Evolutionary conservation across 768 basidiomycete genomes (phyloP), one percentile per base, ranked within the genome.

Genomic region (Grammothele lineata): DNA sequence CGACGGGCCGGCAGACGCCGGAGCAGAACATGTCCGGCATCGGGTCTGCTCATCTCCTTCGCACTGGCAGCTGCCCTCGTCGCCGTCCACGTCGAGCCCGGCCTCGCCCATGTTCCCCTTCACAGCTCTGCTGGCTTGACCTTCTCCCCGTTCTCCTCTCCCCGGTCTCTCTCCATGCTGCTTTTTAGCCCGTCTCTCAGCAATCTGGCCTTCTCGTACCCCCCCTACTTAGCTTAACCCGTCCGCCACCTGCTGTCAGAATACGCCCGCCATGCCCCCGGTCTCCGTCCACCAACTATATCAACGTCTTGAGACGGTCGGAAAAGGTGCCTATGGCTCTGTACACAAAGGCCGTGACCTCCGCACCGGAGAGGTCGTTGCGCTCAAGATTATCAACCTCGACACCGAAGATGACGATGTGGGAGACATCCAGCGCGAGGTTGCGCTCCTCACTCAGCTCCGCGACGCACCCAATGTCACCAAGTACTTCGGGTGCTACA

Each of bases 381-480:
- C 94, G 15, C 83, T 98, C 70, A 99, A 99, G 71, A 94, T 98
- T 66, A 97, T 99, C 72, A 91, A 98, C 68, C 85, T 98, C 56
- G 96, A 98, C 68, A 94, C 87, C 21, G 81, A 86, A 45, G 95
- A 94, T 65, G 95, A 99, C 66, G 96, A 99, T 63, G 92, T 96
- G 15, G 88, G 74, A 40, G 95, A 94, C 67, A 97, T 98, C 43
- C 95, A 97, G 67, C 86, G 89, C 51, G 96, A 98, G 67, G 92
- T 99, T 24, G 83, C 92, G 9, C 80, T 99, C 41, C 75, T 98
- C 17, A 84, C 87, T 37, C 92, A 95, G 61, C 78, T 98, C 25
- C 76, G 91, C 18, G 91, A 92, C 48, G 89, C 88, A 0, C 85
- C 89, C 23, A 94, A 94, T 62, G 81, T 96, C 59, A 97, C 90